These are phyloP conservation scores for Phytophthora citrophthora DNA, from an alignment of 352 stramenopile species.

Conservation along the genomic window DNA sequence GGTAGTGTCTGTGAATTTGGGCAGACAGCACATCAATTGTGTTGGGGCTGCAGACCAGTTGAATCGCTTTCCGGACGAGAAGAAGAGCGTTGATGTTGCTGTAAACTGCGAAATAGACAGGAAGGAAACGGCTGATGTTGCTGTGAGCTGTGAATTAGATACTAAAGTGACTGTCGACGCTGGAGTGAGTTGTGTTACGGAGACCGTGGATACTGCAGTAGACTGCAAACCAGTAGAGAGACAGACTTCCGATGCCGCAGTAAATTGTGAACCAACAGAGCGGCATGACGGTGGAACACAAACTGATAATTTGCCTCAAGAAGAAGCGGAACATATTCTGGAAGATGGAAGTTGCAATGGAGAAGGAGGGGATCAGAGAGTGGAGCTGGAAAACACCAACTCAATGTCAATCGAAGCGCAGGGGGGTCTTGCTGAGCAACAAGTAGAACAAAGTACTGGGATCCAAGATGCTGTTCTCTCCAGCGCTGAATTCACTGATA, in stretches of 20 bases:
- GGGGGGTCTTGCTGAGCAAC: not conserved
- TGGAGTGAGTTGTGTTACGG: slow-evolving; percentile 15
- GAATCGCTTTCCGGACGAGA: not conserved
- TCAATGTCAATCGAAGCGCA: not conserved
- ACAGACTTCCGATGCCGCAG: slow-evolving; percentile 8
- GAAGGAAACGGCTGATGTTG: slow-evolving; percentile 1
- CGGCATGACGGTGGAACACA: slow-evolving; percentile 16
- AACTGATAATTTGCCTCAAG: slow-evolving; percentile 13
- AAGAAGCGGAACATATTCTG: not conserved
- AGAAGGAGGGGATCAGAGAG: not conserved
- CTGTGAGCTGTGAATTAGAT: slow-evolving; percentile 8
- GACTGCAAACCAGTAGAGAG: slow-evolving; percentile 6
- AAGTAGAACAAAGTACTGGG: not conserved
- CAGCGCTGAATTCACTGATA: not conserved
- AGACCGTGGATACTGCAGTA: slow-evolving; percentile 11
- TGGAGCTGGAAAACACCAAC: not conserved
- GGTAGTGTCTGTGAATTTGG: slow-evolving; percentile 38
- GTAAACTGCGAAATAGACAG: slow-evolving; percentile 8
- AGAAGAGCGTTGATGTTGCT: slow-evolving; percentile 16
- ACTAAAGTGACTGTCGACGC: slow-evolving; percentile 7
- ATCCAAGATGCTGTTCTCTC: not conserved
- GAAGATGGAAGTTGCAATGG: not conserved
- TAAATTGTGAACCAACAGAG: slow-evolving; percentile 15
- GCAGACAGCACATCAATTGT: not conserved
- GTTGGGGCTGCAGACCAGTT: slow-evolving; percentile 1